Conservation (phyloP, 352 stramenopile species). For the Globisporangium recalcitrans region DNA sequence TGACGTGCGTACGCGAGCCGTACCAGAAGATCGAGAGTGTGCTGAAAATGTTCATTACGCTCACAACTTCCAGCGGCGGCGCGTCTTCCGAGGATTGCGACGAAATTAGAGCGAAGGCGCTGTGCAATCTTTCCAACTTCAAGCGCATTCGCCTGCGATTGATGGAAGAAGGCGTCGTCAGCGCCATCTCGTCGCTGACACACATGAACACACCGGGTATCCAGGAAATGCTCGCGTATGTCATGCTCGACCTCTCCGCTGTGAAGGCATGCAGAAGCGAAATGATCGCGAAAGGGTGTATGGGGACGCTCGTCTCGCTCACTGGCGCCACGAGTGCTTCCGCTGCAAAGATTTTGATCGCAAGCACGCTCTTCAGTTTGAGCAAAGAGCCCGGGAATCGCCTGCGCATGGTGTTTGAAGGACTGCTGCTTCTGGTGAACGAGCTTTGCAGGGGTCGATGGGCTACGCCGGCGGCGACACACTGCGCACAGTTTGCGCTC, state of each 20-base stretch:
- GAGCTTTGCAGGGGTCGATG: conserved; percentile 32
- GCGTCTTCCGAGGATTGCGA: conserved; percentile 35
- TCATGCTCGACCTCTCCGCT: conserved; percentile 68
- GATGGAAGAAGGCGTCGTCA: conserved; percentile 87
- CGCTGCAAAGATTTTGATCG: conserved; percentile 51
- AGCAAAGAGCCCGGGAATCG: conserved; percentile 65
- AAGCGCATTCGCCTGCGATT: conserved; percentile 74
- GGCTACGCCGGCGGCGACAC: conserved; percentile 20
- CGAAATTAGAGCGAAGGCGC: conserved; percentile 59
- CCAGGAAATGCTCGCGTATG: conserved; percentile 60
- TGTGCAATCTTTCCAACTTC: conserved; percentile 88
- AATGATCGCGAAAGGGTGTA: conserved; percentile 66
- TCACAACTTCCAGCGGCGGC: conserved; percentile 40
- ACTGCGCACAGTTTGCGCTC: conserved; percentile 40
- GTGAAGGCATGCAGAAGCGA: conserved; percentile 55
- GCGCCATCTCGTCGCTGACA: conserved; percentile 56
- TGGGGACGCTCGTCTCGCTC: conserved; percentile 51
- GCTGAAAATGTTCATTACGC: conserved; percentile 64
- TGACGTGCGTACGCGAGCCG: conserved; percentile 81
- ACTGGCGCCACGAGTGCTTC: conserved; percentile 24
- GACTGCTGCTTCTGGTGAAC: conserved; percentile 54
- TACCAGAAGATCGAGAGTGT: conserved; percentile 87
- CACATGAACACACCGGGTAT: conserved; percentile 38
- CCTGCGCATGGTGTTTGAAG: conserved; percentile 74
- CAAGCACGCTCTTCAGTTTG: conserved; percentile 53